phyloP scores from a whole-genome alignment of 2,329 filamentous ascomycete species.

The Sarocladium oryzae region DNA sequence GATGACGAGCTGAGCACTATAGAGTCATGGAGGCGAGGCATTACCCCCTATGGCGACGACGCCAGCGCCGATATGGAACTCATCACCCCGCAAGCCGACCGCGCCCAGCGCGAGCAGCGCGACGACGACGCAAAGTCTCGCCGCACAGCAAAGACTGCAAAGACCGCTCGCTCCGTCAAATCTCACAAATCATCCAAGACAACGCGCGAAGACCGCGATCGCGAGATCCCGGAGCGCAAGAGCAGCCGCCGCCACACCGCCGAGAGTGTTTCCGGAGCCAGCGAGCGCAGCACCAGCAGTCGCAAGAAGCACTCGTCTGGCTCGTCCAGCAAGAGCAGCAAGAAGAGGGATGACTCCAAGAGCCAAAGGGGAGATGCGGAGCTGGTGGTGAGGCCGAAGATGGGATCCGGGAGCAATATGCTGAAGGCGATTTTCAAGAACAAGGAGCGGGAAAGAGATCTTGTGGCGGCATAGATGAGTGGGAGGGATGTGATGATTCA shows the following conservation, averaged over 20 bases:
- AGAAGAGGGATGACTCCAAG: slow-evolving; percentile 24
- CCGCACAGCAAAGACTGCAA: slow-evolving; percentile 26
- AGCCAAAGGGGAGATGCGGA: slow-evolving; percentile 25
- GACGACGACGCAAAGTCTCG: slow-evolving; percentile 29
- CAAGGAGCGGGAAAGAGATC: slow-evolving; percentile 39
- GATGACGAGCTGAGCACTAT: slow-evolving; percentile 53
- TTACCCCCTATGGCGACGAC: slow-evolving; percentile 39
- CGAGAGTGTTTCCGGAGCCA: slow-evolving; percentile 22
- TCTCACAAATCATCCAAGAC: slow-evolving; percentile 9
- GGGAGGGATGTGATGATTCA: slow-evolving; percentile 8
- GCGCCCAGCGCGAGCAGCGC: slow-evolving; percentile 31
- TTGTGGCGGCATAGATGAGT: slow-evolving; percentile 8
- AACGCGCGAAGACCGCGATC: slow-evolving; percentile 14
- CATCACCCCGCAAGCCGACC: slow-evolving; percentile 50
- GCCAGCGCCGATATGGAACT: slow-evolving; percentile 48
- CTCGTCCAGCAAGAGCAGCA: slow-evolving; percentile 22
- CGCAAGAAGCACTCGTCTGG: slow-evolving; percentile 12
- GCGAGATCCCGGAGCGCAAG: slow-evolving; percentile 23
- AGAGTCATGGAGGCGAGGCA: slow-evolving; percentile 53
- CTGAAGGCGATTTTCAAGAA: slow-evolving; percentile 53
- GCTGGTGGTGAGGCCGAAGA: slow-evolving; percentile 40
- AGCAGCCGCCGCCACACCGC: slow-evolving; percentile 15
- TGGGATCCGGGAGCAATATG: slow-evolving; percentile 43
- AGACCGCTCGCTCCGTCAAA: slow-evolving; percentile 20
- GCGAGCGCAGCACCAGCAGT: slow-evolving; percentile 25